Conservation (phyloP, 2,329 filamentous ascomycete species). For the Davidsoniella virescens region DNA sequence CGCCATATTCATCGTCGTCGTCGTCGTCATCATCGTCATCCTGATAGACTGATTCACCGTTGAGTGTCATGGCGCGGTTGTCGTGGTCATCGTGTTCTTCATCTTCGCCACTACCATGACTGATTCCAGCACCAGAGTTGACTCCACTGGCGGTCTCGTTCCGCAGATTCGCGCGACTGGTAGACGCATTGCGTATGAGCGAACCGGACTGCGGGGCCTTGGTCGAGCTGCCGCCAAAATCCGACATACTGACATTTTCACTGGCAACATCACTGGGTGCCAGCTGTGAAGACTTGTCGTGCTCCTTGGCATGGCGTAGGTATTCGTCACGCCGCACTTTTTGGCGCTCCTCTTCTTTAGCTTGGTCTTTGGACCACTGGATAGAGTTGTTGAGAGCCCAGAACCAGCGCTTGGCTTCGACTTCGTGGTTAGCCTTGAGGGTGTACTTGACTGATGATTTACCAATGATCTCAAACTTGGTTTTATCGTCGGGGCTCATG, state of each 20-base stretch:
- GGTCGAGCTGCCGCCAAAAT: conserved; percentile 16
- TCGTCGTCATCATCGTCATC: conserved; percentile 46
- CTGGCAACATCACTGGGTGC: conserved; percentile 31
- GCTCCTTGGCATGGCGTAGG: conserved; percentile 65
- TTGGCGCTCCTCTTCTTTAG: conserved; percentile 71
- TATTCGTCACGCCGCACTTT: conserved; percentile 59
- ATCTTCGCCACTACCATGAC: conserved; percentile 31
- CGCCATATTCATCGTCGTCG: conserved; percentile 62
- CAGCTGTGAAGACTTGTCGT: conserved; percentile 35
- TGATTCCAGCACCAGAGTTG: conserved; percentile 25
- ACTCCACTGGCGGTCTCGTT: conserved; percentile 15
- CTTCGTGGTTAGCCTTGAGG: conserved; percentile 91
- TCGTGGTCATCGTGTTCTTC: conserved; percentile 32
- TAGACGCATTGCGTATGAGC: conserved; percentile 17
- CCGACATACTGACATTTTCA: conserved; percentile 35
- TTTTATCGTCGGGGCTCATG: conserved; percentile 96
- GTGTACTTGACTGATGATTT: conserved; percentile 99
- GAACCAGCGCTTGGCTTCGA: conserved; percentile 97
- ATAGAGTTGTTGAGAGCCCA: conserved; percentile 99
- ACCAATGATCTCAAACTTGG: conserved; percentile 91
- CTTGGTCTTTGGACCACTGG: conserved; percentile 95
- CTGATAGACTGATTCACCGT: conserved; percentile 22
- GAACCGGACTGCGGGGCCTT: neutral
- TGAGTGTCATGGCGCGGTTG: conserved; percentile 21
- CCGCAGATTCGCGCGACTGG: conserved; percentile 4